Percentiles rank a stretch among this genome's conserved stretches.
Conservation (phyloP, 805 yeast species). For the Candida morakotiae region DNA sequence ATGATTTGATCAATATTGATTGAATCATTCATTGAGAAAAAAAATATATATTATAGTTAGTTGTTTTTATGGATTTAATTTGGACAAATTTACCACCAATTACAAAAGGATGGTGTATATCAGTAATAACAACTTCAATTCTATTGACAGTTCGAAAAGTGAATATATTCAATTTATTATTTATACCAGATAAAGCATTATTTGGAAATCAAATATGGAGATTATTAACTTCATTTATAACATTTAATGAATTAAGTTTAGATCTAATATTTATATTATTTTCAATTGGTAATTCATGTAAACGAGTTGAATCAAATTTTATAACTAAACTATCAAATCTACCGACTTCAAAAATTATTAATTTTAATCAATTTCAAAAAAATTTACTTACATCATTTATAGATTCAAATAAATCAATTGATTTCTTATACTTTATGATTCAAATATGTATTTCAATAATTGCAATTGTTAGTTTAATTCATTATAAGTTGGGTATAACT, state of each 20-base stretch:
- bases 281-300: conserved; percentile 16
- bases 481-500: conserved; percentile 12
- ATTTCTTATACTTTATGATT: conserved; percentile 26
- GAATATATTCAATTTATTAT: conserved; percentile 16
- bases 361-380: conserved; percentile 15
- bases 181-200: conserved; percentile 24
- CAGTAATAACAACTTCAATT: conserved; percentile 18
- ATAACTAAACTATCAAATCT: conserved; percentile 14
- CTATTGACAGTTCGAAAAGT: conserved; percentile 18
- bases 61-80: conserved; percentile 8
- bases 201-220: conserved; percentile 36
- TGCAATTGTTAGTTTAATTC: conserved; percentile 13
- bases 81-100: conserved; percentile 17
- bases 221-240: conserved; percentile 29
- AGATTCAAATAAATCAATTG: conserved; percentile 19
- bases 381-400: conserved; percentile 11
- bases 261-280: conserved; percentile 17
- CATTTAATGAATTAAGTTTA: conserved; percentile 23
- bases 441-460: conserved; percentile 23
- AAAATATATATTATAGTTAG: too few species aligned
- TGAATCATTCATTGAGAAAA: neutral
- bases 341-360: conserved; percentile 16
- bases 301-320: conserved; percentile 23
- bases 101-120: conserved; percentile 23
- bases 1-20: conserved; percentile 2